phyloP scores from a whole-genome alignment of 2,329 filamentous ascomycete species.

The Colletotrichum graminicola region DNA sequence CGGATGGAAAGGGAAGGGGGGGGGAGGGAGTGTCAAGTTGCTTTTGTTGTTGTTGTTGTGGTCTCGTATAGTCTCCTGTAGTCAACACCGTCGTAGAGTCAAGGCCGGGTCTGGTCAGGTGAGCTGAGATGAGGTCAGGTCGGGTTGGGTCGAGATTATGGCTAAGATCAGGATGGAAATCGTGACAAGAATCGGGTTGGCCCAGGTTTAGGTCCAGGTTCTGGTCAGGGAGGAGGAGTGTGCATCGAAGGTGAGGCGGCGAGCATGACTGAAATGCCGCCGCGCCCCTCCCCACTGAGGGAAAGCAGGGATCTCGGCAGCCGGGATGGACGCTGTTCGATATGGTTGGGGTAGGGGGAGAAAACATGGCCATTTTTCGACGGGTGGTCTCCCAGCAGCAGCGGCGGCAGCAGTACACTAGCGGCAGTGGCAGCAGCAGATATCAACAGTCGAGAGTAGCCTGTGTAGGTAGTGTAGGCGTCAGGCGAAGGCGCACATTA shows the following conservation, averaged over 20 bases:
- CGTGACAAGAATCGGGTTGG: not conserved
- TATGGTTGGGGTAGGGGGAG: slow-evolving; percentile 19
- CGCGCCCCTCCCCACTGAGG: slow-evolving; percentile 31
- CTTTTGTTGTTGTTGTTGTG: slow-evolving; percentile 11
- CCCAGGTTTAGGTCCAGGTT: not conserved
- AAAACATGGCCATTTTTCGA: slow-evolving; percentile 3
- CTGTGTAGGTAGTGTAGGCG: not conserved
- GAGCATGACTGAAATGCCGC: slow-evolving; percentile 41
- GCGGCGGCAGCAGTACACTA: slow-evolving; percentile 2
- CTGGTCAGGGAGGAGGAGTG: slow-evolving; percentile 24
- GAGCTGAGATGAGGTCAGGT: not conserved
- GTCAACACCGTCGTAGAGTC: slow-evolving; percentile 22
- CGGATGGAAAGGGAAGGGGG: not conserved
- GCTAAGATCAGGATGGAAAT: slow-evolving; percentile 5
- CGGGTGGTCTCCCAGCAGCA: slow-evolving; percentile 14
- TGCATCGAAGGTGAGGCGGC: slow-evolving; percentile 35
- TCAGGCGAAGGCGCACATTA: slow-evolving; percentile 6
- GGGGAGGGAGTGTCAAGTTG: not conserved
- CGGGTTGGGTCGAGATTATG: slow-evolving; percentile 1
- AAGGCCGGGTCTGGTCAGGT: slow-evolving; percentile 1
- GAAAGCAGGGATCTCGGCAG: slow-evolving; percentile 33
- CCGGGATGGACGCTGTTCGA: slow-evolving; percentile 35
- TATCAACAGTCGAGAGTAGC: not conserved
- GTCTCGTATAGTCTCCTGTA: not conserved
- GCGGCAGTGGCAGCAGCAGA: slow-evolving; percentile 8